A percentile compares a stretch with the other conserved stretches of the same genome.
These are phyloP conservation scores for Kluyveromyces wickerhamii DNA, from an alignment of 805 yeast genomes.

Conservation along the genomic window DNA sequence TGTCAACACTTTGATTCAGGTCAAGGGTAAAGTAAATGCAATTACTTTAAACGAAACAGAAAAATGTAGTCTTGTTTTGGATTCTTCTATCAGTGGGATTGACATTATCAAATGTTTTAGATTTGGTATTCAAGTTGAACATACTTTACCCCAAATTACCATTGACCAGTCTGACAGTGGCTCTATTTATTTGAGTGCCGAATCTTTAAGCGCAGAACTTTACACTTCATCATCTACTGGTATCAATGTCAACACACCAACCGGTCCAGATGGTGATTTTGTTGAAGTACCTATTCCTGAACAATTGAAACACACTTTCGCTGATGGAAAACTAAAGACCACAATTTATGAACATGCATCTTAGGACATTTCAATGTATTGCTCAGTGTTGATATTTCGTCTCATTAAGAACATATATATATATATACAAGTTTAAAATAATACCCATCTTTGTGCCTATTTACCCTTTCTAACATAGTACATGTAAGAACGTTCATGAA, in stretches of 20 bases:
- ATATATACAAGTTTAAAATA: constrained; percentile 1
- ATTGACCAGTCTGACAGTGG: constrained; percentile 89
- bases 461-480: constrained; percentile 74
- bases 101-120: constrained; percentile 76
- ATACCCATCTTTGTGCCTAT: constrained; percentile 11
- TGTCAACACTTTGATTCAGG: constrained; percentile 60
- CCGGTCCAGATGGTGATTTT: constrained; percentile 60
- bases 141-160: constrained; percentile 73
- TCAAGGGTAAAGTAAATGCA: constrained; percentile 89
- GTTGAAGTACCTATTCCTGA: constrained; percentile 84
- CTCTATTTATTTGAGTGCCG: constrained; percentile 64
- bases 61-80: constrained; percentile 71
- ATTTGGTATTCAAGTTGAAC: constrained; percentile 80
- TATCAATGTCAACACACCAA: constrained; percentile 77
- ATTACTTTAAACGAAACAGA: constrained; percentile 68
- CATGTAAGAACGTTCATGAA: constrained; percentile 92
- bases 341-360: constrained; percentile 78
- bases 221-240: constrained; percentile 82
- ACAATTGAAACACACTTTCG: constrained; percentile 72
- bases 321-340: constrained; percentile 53
- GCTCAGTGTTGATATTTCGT: no score
- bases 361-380: no score
- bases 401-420: constrained; percentile 1
- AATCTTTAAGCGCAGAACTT: constrained; percentile 65
- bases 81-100: constrained; percentile 76